Evolutionary conservation across 208 protist species (phyloP).

Genomic region (Leishmania lainsoni): DNA sequence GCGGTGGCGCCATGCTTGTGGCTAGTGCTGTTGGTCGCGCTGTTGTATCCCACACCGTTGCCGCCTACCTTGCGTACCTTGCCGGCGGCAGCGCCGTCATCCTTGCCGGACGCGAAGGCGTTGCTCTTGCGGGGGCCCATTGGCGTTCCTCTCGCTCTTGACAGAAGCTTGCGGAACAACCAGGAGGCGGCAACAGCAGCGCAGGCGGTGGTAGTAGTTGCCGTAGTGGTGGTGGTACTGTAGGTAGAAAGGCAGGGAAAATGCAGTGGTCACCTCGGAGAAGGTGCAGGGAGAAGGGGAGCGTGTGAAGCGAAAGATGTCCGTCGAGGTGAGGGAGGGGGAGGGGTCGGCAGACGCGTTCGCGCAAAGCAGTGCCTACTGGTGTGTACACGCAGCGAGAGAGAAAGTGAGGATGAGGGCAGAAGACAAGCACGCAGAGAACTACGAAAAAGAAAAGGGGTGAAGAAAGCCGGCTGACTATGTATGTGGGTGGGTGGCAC

Average conservation of each 20-base stretch:
- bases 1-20: not conserved
- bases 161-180: not conserved
- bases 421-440: not conserved
- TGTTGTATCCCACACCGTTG: not conserved
- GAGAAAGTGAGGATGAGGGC: not conserved
- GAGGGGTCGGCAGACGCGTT: not conserved
- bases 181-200: not conserved
- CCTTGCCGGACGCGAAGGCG: constrained; percentile 26
- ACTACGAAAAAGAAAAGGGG: not conserved
- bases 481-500: not conserved
- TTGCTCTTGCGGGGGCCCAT: constrained; percentile 38
- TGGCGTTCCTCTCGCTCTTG: not conserved
- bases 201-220: too few relatives aligned
- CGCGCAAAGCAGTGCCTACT: not conserved
- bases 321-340: not conserved
- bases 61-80: constrained; percentile 25
- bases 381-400: not conserved
- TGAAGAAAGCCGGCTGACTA: not conserved
- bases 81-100: constrained; percentile 18
- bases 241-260: not conserved
- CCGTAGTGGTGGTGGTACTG: not conserved
- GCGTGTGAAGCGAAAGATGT: not conserved
- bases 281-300: not conserved
- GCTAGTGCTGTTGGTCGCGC: not conserved
- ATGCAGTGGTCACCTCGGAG: not conserved